phyloP scores from a whole-genome alignment of 2,329 filamentous ascomycete genomes.

The Torrubiellomyces zombiae region DNA sequence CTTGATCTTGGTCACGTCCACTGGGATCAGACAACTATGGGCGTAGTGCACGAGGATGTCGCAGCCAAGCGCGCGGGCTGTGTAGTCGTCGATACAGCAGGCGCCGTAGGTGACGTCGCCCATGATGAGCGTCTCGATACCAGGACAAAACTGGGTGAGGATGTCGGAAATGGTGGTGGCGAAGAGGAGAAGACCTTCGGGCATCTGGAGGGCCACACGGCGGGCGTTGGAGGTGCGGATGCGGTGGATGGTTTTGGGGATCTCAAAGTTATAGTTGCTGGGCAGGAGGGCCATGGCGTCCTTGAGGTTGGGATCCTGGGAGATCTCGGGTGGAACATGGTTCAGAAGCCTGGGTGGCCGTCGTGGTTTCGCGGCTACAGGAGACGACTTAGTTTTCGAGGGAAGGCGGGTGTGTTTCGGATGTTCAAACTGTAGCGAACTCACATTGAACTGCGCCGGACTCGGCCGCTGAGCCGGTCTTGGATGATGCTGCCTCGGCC shows the following conservation, averaged over 20 bases:
- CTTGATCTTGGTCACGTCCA: slow-evolving; percentile 92
- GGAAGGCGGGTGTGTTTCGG: neutral
- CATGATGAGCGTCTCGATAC: slow-evolving; percentile 91
- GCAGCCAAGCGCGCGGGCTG: slow-evolving; percentile 80
- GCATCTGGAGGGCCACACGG: slow-evolving; percentile 88
- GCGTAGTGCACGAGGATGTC: slow-evolving; percentile 94
- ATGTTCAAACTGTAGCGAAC: slow-evolving; percentile 7
- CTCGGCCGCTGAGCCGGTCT: slow-evolving; percentile 10
- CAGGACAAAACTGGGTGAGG: slow-evolving; percentile 81
- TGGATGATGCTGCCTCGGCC: slow-evolving; percentile 38
- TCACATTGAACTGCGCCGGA: slow-evolving; percentile 33
- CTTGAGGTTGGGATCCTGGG: slow-evolving; percentile 72
- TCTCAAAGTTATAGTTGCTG: slow-evolving; percentile 95
- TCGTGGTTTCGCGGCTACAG: slow-evolving; percentile 50
- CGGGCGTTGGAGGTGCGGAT: slow-evolving; percentile 67
- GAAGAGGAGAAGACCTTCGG: slow-evolving; percentile 86
- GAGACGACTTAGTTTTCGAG: slow-evolving; percentile 1
- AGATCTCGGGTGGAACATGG: slow-evolving; percentile 74
- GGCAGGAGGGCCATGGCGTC: slow-evolving; percentile 76
- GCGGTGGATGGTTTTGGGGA: slow-evolving; percentile 93
- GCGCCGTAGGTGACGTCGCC: slow-evolving; percentile 97
- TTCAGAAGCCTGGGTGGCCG: slow-evolving; percentile 70
- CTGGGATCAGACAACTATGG: slow-evolving; percentile 88
- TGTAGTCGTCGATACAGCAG: slow-evolving; percentile 98
- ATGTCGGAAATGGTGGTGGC: slow-evolving; percentile 97